These are phyloP conservation scores for Hypholoma sublateritium DNA, from an alignment of 768 basidiomycete genomes.

Conservation along the genomic window DNA sequence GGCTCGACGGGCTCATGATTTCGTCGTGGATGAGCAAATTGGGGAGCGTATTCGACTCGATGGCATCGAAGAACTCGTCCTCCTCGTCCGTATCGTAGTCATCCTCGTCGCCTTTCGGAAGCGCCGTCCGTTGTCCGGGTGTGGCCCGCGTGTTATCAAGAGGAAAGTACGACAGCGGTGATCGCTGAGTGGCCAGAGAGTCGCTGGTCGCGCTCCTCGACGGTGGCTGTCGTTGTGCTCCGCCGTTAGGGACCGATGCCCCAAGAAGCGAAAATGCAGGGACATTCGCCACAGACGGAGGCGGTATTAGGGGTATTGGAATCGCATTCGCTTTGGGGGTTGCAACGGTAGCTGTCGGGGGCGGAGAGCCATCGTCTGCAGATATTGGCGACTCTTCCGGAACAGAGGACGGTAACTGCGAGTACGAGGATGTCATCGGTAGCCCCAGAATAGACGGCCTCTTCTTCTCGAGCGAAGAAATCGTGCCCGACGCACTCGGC, in stretches of 20 bases:
- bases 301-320: slow-evolving; percentile 7
- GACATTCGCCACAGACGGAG: neutral
- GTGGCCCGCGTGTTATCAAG: neutral
- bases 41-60: slow-evolving; percentile 78
- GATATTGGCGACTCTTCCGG: slow-evolving; percentile 15
- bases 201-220: slow-evolving; percentile 6
- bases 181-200: neutral
- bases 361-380: slow-evolving; percentile 10
- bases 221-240: neutral
- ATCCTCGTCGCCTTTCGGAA: slow-evolving; percentile 8
- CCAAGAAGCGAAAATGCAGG: neutral
- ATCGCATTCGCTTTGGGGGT: slow-evolving; percentile 1
- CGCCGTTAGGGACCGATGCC: neutral
- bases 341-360: slow-evolving; percentile 5
- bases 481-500: slow-evolving; percentile 17
- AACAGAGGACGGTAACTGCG: slow-evolving; percentile 5
- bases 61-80: slow-evolving; percentile 98
- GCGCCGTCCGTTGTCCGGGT: neutral
- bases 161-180: neutral
- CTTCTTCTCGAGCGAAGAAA: slow-evolving; percentile 15
- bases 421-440: neutral
- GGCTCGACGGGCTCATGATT: slow-evolving; percentile 44
- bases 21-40: slow-evolving; percentile 70
- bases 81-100: slow-evolving; percentile 69
- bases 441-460: slow-evolving; percentile 17